A percentile compares a stretch with the other conserved stretches of the same genome.
Conservation (phyloP, 805 yeast genomes). For the Maudiozyma serrabonitensis region DNA sequence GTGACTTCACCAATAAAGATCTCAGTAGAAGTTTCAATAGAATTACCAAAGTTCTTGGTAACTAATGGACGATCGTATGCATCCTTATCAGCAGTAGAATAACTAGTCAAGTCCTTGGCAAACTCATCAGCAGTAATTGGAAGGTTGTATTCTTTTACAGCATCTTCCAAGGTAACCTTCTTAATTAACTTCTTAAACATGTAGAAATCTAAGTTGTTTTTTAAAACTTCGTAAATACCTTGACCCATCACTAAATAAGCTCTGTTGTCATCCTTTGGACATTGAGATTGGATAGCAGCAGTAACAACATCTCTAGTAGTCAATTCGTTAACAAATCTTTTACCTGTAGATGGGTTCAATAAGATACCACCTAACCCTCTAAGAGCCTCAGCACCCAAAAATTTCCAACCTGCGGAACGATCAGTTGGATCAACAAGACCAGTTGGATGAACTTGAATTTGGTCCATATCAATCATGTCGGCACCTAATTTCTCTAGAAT, state of each 20-base stretch:
- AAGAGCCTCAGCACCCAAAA: conserved; percentile 50
- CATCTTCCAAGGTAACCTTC: conserved; percentile 24
- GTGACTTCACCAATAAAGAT: conserved; percentile 45
- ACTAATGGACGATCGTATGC: conserved; percentile 30
- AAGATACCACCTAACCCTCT: conserved; percentile 53
- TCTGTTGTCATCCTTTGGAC: conserved; percentile 23
- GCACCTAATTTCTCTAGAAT: conserved; percentile 41
- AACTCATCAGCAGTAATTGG: conserved; percentile 19
- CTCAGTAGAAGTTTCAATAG: conserved; percentile 18
- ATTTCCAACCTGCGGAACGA: conserved; percentile 37
- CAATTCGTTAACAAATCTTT: conserved; percentile 46
- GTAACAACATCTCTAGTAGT: conserved; percentile 46
- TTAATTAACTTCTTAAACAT: conserved; percentile 30
- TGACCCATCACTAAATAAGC: conserved; percentile 34
- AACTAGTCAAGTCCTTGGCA: conserved; percentile 16
- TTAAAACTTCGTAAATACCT: conserved; percentile 36
- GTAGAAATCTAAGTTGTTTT: conserved; percentile 45
- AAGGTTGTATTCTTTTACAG: conserved; percentile 18
- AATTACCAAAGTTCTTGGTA: conserved; percentile 25
- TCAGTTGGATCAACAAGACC: conserved; percentile 43
- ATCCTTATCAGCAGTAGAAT: conserved; percentile 24
- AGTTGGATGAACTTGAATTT: conserved; percentile 54
- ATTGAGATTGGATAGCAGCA: conserved; percentile 30
- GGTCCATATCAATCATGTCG: conserved; percentile 45
- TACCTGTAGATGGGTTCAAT: conserved; percentile 35